phyloP scores from a whole-genome alignment of 2,329 filamentous ascomycete genomes.

The Fusarium sp. region DNA sequence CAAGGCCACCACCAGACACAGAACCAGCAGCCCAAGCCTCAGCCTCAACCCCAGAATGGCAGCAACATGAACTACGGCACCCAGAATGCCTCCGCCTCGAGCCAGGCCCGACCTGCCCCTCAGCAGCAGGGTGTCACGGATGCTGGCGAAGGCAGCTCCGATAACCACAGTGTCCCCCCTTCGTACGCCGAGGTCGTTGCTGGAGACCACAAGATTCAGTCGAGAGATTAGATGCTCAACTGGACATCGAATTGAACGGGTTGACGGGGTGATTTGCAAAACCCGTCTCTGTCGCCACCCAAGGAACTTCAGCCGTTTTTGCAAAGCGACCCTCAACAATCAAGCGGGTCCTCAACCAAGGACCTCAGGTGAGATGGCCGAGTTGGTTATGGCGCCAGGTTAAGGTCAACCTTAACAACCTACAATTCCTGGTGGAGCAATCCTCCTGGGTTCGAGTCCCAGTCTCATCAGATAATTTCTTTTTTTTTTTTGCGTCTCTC shows the following conservation, averaged over 20 bases:
- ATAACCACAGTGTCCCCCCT: slow-evolving; percentile 72
- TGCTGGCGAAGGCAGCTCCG: slow-evolving; percentile 55
- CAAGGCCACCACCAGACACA: slow-evolving; percentile 44
- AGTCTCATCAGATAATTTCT: slow-evolving; percentile 38
- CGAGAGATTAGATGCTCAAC: slow-evolving; percentile 43
- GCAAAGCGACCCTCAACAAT: slow-evolving; percentile 8
- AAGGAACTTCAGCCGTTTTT: slow-evolving; percentile 22
- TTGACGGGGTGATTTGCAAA: neutral
- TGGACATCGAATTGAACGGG: neutral
- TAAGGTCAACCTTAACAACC: slow-evolving; percentile 41
- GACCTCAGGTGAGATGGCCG: slow-evolving; percentile 41
- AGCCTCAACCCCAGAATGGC: slow-evolving; percentile 47
- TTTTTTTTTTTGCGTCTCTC: slow-evolving; percentile 32
- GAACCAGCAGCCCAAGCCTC: slow-evolving; percentile 43
- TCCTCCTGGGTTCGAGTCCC: slow-evolving; percentile 45
- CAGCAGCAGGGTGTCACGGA: slow-evolving; percentile 50
- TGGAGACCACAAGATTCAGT: slow-evolving; percentile 91
- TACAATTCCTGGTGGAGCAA: slow-evolving; percentile 43
- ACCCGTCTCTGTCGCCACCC: neutral
- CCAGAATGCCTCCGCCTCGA: slow-evolving; percentile 42
- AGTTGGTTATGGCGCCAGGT: slow-evolving; percentile 46
- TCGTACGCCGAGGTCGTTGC: slow-evolving; percentile 91
- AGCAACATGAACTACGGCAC: slow-evolving; percentile 61
- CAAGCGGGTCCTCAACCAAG: slow-evolving; percentile 29
- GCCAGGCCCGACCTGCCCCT: slow-evolving; percentile 39